Evolutionary conservation across 1,139 yeast genomes (phyloP), one percentile per base, ranked within the genome.

Genomic region (Trichomonascaceae sp.): DNA sequence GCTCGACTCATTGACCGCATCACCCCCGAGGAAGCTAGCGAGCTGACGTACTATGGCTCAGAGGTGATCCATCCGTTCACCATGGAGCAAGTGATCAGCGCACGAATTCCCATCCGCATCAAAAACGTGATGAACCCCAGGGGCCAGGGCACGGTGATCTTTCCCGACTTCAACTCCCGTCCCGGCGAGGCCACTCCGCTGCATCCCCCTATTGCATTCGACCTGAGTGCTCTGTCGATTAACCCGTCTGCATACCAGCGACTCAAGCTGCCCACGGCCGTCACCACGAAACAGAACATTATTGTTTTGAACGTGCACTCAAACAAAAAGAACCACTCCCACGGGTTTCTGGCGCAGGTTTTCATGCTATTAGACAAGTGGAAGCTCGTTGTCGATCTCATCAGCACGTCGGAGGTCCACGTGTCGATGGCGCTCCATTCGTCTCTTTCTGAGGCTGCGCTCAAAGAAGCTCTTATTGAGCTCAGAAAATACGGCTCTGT

Each of bases 21-120:
- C 43, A 89, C 98, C 0, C 98, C 98, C 2, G 98, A 89, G 53
- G 98, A 89, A 62, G 98, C 98, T 2, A 92, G 97, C 0, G 98
- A 89, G 60, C 71, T 89, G 57, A 89, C 98, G 1, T 89, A 89
- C 59, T 89, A 89, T 53, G 98, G 98, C 23, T 79, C 93, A 4
- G 98, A 89, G 60, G 98, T 89, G 43, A 89, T 89, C 46, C 98
- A 89, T 53, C 98, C 98, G 2, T 89, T 89, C 64, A 89, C 98
- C 25, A 89, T 89, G 98, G 97, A 89, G 60, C 98, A 89, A 62
- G 98, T 87, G 38, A 89, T 89, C 47, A 76, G 77, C 46, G 97
- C 97, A 9, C 81, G 80, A 54, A 89, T 89, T 48, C 98, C 98
- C 29, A 89, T 89, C 54, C 73, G 97, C 54, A 89, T 89, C 50